Base-by-base conservation (phyloP, 306 rosid species). In the Dryas octopetala region DNA sequence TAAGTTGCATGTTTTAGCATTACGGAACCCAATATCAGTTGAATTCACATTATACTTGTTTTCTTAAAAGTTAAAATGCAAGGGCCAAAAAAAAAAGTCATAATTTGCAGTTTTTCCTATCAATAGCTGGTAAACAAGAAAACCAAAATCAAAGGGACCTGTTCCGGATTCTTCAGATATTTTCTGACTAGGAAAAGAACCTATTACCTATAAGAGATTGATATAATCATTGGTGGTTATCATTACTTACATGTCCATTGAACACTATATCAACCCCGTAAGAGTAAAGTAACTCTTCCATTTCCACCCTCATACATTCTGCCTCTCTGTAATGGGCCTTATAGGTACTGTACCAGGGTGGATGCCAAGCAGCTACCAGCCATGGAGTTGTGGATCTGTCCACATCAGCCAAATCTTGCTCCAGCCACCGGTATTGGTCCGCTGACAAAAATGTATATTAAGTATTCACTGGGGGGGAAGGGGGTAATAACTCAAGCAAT, bases 351-450 rank as follows among this genome's bases (percentile, higher is more conserved):
- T 87, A 93, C 98, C 96, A 90, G 50, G 96, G 95, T 71, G 96
- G 93, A 78, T 93, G 98, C 98, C 98, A 90, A 53, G 86, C 63
- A 68, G 88, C 96, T 48, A 90, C 87, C 78, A 90, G 87, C 96
- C 98, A 93, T 69, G 98, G 98, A 85, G 98, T 93, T 54, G 57
- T 32, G 41, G 87, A 84, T 80, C 96, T 84, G 81, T 90, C 92
- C 43, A 90, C 77, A 66, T 78, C 74, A 43, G 84, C 93, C 87
- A 93, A 84, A 79, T 93, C 98, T 76, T 82, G 85, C 80, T 87
- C 87, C 88, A 93, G 81, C 98, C 98, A 93, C 85, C 83, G 83
- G 79, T 87, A 90, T 72, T 93, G 95, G 50, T 83, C 83, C 73
- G 60, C 98, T 90, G 86, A 4, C 16, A 26, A 82, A 80, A 41